These are phyloP conservation scores for Mucor racemosus DNA, from an alignment of 371 early-diverging fungal species.

Conservation along the genomic window DNA sequence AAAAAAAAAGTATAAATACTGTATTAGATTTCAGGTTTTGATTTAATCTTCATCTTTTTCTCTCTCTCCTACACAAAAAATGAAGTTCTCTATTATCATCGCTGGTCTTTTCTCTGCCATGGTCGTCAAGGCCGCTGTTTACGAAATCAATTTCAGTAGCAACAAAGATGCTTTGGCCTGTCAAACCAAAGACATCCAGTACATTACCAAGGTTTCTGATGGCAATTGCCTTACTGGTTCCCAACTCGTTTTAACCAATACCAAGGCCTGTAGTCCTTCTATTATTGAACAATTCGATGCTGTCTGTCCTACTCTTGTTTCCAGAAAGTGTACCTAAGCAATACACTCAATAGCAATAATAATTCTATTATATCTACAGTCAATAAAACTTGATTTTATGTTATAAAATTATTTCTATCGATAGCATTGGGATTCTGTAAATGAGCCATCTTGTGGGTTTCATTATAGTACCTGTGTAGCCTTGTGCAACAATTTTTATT, in stretches of 20 bases:
- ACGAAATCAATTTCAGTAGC: not conserved
- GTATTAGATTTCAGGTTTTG: not conserved
- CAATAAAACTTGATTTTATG: too few relatives aligned
- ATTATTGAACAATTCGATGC: not conserved
- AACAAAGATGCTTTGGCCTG: not conserved
- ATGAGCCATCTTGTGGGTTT: too few relatives aligned
- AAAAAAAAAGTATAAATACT: slow-evolving; percentile 4
- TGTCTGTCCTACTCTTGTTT: not conserved
- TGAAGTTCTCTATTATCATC: slow-evolving; percentile 16
- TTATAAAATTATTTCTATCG: too few relatives aligned
- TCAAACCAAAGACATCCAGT: not conserved
- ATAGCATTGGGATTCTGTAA: too few relatives aligned
- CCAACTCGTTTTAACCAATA: not conserved
- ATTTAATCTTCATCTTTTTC: not conserved
- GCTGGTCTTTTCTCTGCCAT: slow-evolving; percentile 8
- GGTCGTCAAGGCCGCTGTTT: not conserved
- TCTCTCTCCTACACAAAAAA: not conserved
- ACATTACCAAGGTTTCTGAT: slow-evolving; percentile 9
- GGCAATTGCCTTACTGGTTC: not conserved
- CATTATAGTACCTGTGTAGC: too few relatives aligned
- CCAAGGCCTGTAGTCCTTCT: slow-evolving; percentile 4
- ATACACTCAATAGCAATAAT: not conserved
- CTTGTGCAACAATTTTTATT: too few relatives aligned
- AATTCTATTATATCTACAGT: not conserved
- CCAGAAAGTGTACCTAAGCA: not conserved